Base-by-base conservation (phyloP, 352 stramenopile genomes). In the Phytophthora idaei region DNA sequence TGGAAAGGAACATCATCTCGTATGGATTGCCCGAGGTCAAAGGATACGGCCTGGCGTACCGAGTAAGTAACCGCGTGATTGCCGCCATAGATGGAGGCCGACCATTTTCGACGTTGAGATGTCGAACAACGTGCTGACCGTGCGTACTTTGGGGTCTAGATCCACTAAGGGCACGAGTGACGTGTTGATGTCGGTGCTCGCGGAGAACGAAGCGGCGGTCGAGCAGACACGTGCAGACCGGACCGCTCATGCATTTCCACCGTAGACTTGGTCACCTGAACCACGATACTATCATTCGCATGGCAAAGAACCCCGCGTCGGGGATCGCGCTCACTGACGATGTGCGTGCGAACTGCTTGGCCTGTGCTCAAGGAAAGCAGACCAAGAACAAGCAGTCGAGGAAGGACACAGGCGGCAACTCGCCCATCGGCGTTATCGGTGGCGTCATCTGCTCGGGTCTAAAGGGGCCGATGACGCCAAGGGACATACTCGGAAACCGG, bases 311-410 rank as follows among this genome's bases (percentile, higher is more conserved):
- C 5, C 42, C 61, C 1, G 53, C 44, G 0, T 54, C 53, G 2
- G 61, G 61, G 25, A 64, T 69, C 17, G 2, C 28, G 12, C 44
- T 64, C 7, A 59, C 61, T 6, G 53, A 69, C 17, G 1, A 60
- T 0, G 44, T 37, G n/a, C 49, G 67, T 2, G 41, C 4, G 1
- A 66, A 59, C 15, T 57, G 67, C 32, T 12, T 71, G 29, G 31
- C 56, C 11, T 74, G 60, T 27, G 54, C 61, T 1, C 49, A 67
- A 25, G 54, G 67, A 5, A 71, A 74, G 42, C 32, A 71, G 32
- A 60, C 45, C 4, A 65, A 69, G 52, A 64, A 60, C 11, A 42
- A 15, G 0, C 36, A 42, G 36, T 42, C 36, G 11, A 6, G 36
- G 10, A 42, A 42, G 36, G 36, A 17, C 36, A 42, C 9, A 5